Evolutionary conservation across 345 rosid species (phyloP).

Genomic region (Pistacia vera): DNA sequence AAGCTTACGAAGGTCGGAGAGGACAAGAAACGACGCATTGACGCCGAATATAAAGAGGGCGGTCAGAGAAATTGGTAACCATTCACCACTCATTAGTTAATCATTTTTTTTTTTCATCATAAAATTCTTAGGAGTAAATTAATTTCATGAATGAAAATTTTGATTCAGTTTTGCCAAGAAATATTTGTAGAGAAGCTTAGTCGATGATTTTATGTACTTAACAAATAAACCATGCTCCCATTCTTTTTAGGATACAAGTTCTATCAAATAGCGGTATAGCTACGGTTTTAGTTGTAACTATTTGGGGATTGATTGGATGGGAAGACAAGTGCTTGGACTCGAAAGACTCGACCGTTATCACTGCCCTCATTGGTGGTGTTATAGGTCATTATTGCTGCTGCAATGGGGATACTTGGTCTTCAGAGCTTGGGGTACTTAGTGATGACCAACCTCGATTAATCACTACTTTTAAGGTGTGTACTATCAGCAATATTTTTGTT

Average conservation of each 20-base stretch:
- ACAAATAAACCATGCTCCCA: too few relatives aligned
- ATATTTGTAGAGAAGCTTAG: too few relatives aligned
- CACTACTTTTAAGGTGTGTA: conserved; percentile 82
- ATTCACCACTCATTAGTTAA: not conserved
- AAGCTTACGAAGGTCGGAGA: conserved; percentile 90
- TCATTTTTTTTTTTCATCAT: not conserved
- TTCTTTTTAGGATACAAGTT: conserved; percentile 81
- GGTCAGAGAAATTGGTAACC: conserved; percentile 92
- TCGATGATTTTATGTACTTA: too few relatives aligned
- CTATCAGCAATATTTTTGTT: not conserved
- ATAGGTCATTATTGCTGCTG: conserved; percentile 90
- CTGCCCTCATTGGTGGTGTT: conserved; percentile 80
- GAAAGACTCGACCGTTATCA: conserved; percentile 45
- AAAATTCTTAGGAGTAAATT: not conserved
- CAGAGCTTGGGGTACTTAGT: conserved; percentile 96
- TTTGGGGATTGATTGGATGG: conserved; percentile 60
- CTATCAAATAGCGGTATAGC: conserved; percentile 78
- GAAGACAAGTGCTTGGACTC: conserved; percentile 81
- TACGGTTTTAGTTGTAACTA: conserved; percentile 49
- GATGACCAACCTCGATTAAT: conserved; percentile 84
- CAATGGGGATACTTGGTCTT: conserved; percentile 99
- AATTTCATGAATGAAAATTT: too few relatives aligned
- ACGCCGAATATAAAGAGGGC: conserved; percentile 87
- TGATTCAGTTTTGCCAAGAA: too few relatives aligned
- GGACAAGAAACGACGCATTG: conserved; percentile 77